Percentiles rank a stretch among this genome's conserved stretches.
Evolutionary conservation across 768 basidiomycete species (phyloP).

Genomic region (Peribolospora baueri): DNA sequence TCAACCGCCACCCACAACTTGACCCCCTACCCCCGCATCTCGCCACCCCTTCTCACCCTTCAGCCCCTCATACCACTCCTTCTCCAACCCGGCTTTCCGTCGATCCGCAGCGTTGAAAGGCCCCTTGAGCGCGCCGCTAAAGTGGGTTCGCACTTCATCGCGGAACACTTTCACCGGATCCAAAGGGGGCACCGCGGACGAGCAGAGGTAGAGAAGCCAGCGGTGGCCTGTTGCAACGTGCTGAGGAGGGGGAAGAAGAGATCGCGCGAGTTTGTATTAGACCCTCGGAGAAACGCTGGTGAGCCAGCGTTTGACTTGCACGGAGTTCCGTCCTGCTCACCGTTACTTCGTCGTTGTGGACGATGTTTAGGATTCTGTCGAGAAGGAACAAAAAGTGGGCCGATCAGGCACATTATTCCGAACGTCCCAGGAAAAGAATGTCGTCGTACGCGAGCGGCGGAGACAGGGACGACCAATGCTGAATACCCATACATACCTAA

Average conservation of each 20-base stretch:
- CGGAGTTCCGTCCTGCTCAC: conserved; percentile 1
- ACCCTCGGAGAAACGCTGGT: too few relatives aligned
- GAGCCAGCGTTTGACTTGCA: not conserved
- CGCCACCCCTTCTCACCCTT: conserved; percentile 27
- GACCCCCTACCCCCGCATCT: too few relatives aligned
- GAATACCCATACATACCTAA: conserved; percentile 27
- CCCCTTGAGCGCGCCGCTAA: conserved; percentile 48
- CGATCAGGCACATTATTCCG: too few relatives aligned
- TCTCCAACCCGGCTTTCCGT: conserved; percentile 45
- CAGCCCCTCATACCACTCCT: conserved; percentile 46
- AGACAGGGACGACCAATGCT: not conserved
- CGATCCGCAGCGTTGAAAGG: conserved; percentile 56
- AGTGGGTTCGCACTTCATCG: conserved; percentile 41
- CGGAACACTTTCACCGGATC: conserved; percentile 46
- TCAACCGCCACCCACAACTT: too few relatives aligned
- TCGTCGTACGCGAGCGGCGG: not conserved
- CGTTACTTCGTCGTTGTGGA: conserved; percentile 54
- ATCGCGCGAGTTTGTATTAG: too few relatives aligned
- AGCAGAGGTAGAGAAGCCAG: conserved; percentile 60
- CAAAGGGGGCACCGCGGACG: conserved; percentile 21
- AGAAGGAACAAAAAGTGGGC: too few relatives aligned
- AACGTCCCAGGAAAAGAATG: too few relatives aligned
- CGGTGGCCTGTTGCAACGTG: conserved; percentile 59
- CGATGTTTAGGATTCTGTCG: conserved; percentile 25
- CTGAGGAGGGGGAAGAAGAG: not conserved